Percentiles rank a stretch among this genome's conserved stretches.
Evolutionary conservation across 1,284 basidiomycete species (phyloP).

Genomic region (Apiotrichum laibachii): DNA sequence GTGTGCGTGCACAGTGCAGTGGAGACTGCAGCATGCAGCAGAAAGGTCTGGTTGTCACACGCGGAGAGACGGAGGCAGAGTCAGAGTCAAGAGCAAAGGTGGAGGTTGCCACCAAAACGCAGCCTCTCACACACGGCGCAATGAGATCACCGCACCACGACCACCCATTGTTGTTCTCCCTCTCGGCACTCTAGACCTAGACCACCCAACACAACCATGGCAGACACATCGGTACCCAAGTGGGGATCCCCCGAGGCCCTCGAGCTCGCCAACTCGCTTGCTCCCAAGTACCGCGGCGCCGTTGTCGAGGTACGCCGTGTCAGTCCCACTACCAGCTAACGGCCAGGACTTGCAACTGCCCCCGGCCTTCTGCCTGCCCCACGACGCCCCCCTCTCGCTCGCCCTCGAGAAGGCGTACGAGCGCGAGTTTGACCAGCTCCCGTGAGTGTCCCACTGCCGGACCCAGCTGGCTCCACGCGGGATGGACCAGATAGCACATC

Average conservation of each 20-base stretch:
- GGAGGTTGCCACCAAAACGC: neutral
- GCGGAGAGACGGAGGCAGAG: too few species aligned
- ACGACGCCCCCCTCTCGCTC: constrained; percentile 64
- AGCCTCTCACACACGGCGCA: too few species aligned
- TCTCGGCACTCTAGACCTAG: too few species aligned
- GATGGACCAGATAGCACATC: neutral
- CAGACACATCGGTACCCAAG: too few species aligned
- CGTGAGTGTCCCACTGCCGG: constrained; percentile 58
- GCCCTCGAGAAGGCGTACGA: constrained; percentile 84
- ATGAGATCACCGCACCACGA: too few species aligned
- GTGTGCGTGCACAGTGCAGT: too few species aligned
- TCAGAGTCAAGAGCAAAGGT: neutral
- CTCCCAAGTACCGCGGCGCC: constrained; percentile 71
- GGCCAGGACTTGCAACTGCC: constrained; percentile 80
- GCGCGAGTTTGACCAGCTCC: constrained; percentile 84
- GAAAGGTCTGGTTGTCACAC: too few species aligned
- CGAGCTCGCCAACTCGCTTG: constrained; percentile 13
- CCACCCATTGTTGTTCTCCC: too few species aligned
- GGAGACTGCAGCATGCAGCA: too few species aligned
- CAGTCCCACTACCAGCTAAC: neutral
- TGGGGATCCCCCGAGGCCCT: too few species aligned
- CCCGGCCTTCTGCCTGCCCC: constrained; percentile 78
- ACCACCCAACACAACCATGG: too few species aligned
- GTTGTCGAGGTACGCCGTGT: constrained; percentile 59
- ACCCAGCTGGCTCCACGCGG: neutral